A percentile compares a stretch with the other conserved stretches of the same genome.
Conservation (phyloP, 345 rosid species). For the Diplotaxis tenuifolia region DNA sequence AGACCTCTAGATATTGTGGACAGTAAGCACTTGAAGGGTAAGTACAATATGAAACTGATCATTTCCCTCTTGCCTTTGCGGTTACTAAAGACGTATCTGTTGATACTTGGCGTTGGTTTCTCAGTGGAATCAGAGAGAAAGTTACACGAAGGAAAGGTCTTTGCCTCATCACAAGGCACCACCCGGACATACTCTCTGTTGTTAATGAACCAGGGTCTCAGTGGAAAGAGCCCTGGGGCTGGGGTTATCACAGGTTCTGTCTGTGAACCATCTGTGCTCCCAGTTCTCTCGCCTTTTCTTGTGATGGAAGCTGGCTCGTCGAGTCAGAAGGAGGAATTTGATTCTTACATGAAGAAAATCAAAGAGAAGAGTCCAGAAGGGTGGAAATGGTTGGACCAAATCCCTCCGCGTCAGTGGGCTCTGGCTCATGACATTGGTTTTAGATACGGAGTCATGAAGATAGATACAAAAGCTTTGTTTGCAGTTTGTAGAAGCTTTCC, state of each 20-base stretch:
- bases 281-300: neutral
- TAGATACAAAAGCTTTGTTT: neutral
- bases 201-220: neutral
- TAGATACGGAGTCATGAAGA: neutral
- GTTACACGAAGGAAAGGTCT: neutral
- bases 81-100: neutral
- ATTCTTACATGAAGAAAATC: neutral
- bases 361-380: neutral
- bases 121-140: neutral
- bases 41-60: too few species aligned
- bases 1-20: too few species aligned
- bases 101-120: conserved; percentile 21
- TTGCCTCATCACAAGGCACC: conserved; percentile 13
- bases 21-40: too few species aligned
- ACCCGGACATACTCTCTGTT: conserved; percentile 13
- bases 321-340: neutral
- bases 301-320: neutral
- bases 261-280: neutral
- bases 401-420: neutral
- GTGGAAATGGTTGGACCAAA: conserved; percentile 1
- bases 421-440: conserved; percentile 18
- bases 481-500: neutral
- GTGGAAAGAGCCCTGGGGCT: conserved; percentile 22
- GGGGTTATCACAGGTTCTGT: conserved; percentile 10
- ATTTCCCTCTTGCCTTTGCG: conserved; percentile 3